Evolutionary conservation across 768 basidiomycete genomes (phyloP).

Genomic region (Sporobolomyces roseus): DNA sequence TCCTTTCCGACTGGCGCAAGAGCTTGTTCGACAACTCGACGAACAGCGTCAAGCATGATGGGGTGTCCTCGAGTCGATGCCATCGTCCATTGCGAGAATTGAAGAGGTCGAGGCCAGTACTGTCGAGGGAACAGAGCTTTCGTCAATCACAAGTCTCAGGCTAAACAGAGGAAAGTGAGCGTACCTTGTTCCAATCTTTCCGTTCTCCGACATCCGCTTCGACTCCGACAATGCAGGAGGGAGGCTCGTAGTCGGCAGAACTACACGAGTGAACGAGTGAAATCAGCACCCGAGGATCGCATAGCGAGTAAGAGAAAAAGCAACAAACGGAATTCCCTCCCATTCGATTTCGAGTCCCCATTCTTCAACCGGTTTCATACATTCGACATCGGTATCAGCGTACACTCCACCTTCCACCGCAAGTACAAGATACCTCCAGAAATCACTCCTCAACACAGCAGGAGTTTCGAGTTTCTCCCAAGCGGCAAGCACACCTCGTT

Average conservation of each 20-base stretch:
- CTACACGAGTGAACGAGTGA: neutral
- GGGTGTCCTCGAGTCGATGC: constrained; percentile 51
- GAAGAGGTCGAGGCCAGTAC: constrained; percentile 50
- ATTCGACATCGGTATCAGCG: constrained; percentile 49
- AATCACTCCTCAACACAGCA: constrained; percentile 40
- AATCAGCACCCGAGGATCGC: too few species aligned
- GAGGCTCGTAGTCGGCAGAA: constrained; percentile 34
- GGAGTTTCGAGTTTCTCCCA: constrained; percentile 30
- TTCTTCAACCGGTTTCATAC: constrained; percentile 46
- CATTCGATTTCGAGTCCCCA: constrained; percentile 48
- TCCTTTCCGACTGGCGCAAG: constrained; percentile 42
- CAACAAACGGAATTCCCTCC: constrained; percentile 12
- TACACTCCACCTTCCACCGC: constrained; percentile 41
- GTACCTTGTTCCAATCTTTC: constrained; percentile 51
- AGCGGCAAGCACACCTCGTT: constrained; percentile 33
- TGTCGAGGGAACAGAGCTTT: neutral
- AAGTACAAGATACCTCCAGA: constrained; percentile 43
- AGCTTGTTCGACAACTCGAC: constrained; percentile 47
- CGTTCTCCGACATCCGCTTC: constrained; percentile 54
- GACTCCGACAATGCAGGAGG: constrained; percentile 51
- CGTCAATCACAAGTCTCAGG: neutral
- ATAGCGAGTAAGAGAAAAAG: neutral
- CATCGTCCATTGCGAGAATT: constrained; percentile 55
- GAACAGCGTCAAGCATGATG: constrained; percentile 51
- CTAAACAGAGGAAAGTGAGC: neutral